phyloP scores from a whole-genome alignment of 1,284 basidiomycete species.

The Polyporus tsugae region DNA sequence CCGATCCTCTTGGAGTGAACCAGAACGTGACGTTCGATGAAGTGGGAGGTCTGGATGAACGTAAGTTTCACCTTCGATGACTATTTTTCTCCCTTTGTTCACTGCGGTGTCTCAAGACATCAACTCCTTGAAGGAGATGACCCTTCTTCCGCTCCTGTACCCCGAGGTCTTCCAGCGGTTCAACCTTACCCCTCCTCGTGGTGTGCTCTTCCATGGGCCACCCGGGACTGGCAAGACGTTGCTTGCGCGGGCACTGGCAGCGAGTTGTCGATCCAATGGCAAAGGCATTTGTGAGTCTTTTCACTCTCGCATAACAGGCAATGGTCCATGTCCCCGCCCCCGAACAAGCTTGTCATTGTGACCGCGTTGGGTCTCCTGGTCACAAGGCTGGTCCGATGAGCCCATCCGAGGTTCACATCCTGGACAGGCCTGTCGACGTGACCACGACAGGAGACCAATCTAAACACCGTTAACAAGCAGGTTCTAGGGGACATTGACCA shows the following conservation, averaged over 20 bases:
- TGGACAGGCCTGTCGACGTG: too few relatives aligned
- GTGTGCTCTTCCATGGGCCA: slow-evolving; percentile 97
- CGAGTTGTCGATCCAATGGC: slow-evolving; percentile 90
- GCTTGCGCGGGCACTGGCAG: slow-evolving; percentile 92
- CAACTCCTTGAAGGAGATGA: slow-evolving; percentile 99
- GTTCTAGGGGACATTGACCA: too few relatives aligned
- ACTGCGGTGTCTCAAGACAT: slow-evolving; percentile 69
- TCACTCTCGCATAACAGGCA: too few relatives aligned
- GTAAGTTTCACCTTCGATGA: slow-evolving; percentile 56
- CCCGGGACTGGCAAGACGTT: slow-evolving; percentile 96
- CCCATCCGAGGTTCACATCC: too few relatives aligned
- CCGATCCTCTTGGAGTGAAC: slow-evolving; percentile 95
- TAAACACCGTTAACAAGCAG: too few relatives aligned
- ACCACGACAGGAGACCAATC: too few relatives aligned
- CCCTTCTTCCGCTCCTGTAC: slow-evolving; percentile 93
- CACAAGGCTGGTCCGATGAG: too few relatives aligned
- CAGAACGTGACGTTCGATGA: slow-evolving; percentile 95
- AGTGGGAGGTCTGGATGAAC: slow-evolving; percentile 96
- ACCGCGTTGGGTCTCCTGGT: too few relatives aligned
- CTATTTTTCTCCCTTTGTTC: slow-evolving; percentile 8
- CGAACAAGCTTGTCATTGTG: too few relatives aligned
- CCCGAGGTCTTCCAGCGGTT: slow-evolving; percentile 98
- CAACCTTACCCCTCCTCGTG: slow-evolving; percentile 93
- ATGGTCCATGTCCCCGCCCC: too few relatives aligned
- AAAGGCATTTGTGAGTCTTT: slow-evolving; percentile 82